These are phyloP conservation scores for Calonectria pauciramosa DNA, from an alignment of 2,329 filamentous ascomycete genomes.

Conservation along the genomic window DNA sequence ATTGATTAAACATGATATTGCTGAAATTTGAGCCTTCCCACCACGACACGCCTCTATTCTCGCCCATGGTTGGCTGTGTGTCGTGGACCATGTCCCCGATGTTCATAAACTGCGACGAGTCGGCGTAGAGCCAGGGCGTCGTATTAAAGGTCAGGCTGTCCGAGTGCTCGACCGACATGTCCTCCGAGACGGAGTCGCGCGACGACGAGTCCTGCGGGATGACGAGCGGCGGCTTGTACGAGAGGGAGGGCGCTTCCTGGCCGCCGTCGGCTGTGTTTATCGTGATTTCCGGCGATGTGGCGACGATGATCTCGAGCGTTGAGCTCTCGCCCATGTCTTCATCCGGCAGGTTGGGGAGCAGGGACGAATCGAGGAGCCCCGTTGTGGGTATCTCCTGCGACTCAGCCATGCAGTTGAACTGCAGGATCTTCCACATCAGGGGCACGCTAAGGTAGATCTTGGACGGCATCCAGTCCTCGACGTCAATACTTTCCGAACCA, in stretches of 20 bases:
- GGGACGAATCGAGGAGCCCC: slow-evolving; percentile 58
- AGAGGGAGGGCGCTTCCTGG: slow-evolving; percentile 60
- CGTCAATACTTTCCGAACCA: slow-evolving; percentile 61
- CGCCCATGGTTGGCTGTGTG: slow-evolving; percentile 42
- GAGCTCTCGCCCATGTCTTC: slow-evolving; percentile 53
- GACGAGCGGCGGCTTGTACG: slow-evolving; percentile 48
- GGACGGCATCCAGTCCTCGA: slow-evolving; percentile 66
- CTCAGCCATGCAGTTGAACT: slow-evolving; percentile 59
- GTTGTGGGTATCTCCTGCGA: slow-evolving; percentile 51
- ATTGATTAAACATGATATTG: slow-evolving; percentile 55
- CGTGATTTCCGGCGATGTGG: slow-evolving; percentile 64
- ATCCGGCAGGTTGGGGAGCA: slow-evolving; percentile 48
- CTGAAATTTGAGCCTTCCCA: slow-evolving; percentile 57
- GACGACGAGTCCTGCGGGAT: slow-evolving; percentile 20
- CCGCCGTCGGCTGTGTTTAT: slow-evolving; percentile 66
- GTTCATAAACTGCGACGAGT: slow-evolving; percentile 55
- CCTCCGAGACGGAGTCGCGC: slow-evolving; percentile 45
- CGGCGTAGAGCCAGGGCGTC: slow-evolving; percentile 59
- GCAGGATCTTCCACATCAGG: slow-evolving; percentile 66
- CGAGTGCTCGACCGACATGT: slow-evolving; percentile 48
- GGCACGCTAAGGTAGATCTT: slow-evolving; percentile 66
- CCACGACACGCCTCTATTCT: slow-evolving; percentile 51
- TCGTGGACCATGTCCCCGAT: slow-evolving; percentile 53
- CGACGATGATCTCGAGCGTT: slow-evolving; percentile 64
- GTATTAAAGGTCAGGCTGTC: slow-evolving; percentile 57